Evolutionary conservation across 768 basidiomycete genomes (phyloP).

Genomic region (Mycena sanguinolenta): DNA sequence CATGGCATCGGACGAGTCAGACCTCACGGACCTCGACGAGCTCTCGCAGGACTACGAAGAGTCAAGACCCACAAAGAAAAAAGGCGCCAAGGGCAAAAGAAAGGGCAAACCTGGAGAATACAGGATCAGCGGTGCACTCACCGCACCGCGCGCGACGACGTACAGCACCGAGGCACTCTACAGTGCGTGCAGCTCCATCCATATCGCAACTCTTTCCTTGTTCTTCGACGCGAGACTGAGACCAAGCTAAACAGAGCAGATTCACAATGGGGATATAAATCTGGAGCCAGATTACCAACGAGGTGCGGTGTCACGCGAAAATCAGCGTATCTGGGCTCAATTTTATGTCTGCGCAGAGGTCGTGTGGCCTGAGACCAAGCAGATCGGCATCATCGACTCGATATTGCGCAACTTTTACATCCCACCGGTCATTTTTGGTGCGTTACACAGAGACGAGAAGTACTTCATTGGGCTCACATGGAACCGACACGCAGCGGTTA

Average conservation of each 20-base stretch:
- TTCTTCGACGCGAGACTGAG: neutral
- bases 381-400: constrained; percentile 82
- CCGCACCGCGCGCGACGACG: constrained; percentile 56
- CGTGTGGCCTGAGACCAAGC: constrained; percentile 85
- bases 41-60: constrained; percentile 6
- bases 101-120: constrained; percentile 4
- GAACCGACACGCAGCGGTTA: constrained; percentile 55
- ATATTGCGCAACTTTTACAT: constrained; percentile 84
- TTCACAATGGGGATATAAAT: constrained; percentile 72
- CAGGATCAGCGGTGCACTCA: constrained; percentile 49
- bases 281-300: constrained; percentile 86
- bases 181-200: neutral
- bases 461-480: too few relatives aligned
- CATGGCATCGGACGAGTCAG: constrained; percentile 20
- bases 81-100: neutral
- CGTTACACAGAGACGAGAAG: constrained; percentile 31
- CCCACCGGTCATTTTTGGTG: constrained; percentile 80
- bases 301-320: constrained; percentile 52
- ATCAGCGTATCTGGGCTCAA: neutral
- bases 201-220: neutral
- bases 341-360: constrained; percentile 60
- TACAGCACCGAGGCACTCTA: constrained; percentile 55
- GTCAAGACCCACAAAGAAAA: constrained; percentile 2
- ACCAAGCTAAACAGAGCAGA: constrained; percentile 60
- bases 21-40: constrained; percentile 34